phyloP scores from a whole-genome alignment of 2,329 filamentous ascomycete species.

The Paradendryphiella salina region DNA sequence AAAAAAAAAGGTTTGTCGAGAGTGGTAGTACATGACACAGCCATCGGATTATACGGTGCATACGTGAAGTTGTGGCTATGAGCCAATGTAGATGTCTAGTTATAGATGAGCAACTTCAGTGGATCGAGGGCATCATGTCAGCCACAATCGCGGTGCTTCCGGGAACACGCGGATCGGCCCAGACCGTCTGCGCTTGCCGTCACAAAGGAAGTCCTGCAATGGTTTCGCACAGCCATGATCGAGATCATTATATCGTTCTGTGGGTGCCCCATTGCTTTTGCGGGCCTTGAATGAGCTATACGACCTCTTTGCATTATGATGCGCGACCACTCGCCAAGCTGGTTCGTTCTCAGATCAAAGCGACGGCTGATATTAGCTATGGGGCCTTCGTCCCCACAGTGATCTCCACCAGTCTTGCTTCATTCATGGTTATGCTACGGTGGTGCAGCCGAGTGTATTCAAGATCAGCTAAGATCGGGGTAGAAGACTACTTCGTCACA shows the following conservation, averaged over 20 bases:
- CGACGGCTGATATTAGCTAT: conserved; percentile 28
- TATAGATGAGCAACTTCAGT: neutral
- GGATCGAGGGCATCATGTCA: conserved; percentile 10
- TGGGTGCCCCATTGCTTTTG: neutral
- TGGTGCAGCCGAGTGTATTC: conserved; percentile 34
- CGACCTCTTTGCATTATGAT: conserved; percentile 11
- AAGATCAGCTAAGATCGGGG: conserved; percentile 10
- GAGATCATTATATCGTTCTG: neutral
- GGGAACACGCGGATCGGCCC: neutral
- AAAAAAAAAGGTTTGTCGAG: neutral
- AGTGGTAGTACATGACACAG: neutral
- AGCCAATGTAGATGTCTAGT: neutral
- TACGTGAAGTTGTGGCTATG: neutral
- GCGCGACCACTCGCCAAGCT: conserved; percentile 27
- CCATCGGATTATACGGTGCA: neutral
- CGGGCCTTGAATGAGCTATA: neutral
- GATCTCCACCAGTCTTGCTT: conserved; percentile 30
- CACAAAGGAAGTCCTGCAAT: neutral
- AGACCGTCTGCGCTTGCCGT: neutral
- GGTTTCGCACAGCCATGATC: neutral
- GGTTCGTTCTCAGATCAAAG: conserved; percentile 30
- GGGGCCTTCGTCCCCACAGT: conserved; percentile 33
- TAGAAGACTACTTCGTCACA: conserved; percentile 38
- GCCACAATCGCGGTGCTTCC: conserved; percentile 2
- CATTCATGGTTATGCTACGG: conserved; percentile 28